Evolutionary conservation across 805 yeast species (phyloP).

Genomic region (Schwanniomyces pseudopolymorphus): DNA sequence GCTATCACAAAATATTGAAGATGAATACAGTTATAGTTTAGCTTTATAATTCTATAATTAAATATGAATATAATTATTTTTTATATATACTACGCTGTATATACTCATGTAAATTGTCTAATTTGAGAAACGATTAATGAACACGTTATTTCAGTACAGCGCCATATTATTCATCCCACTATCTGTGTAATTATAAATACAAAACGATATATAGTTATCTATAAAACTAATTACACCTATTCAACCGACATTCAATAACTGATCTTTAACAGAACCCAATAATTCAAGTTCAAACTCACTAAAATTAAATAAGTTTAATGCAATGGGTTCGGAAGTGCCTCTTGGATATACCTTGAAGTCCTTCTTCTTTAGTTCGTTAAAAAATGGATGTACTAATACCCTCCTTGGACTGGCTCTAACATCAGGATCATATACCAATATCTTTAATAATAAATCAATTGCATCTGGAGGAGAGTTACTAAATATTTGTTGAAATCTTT

Average conservation of each 20-base stretch:
- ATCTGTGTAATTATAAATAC: background rate
- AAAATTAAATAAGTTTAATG: constrained; percentile 62
- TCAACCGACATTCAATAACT: constrained; percentile 16
- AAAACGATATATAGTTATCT: background rate
- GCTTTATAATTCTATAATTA: constrained; percentile 49
- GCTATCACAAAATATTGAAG: constrained; percentile 95
- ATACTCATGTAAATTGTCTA: too few species aligned
- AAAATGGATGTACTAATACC: constrained; percentile 85
- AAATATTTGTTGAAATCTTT: constrained; percentile 50
- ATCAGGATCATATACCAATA: constrained; percentile 89
- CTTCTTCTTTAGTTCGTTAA: constrained; percentile 73
- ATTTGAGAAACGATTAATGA: too few species aligned
- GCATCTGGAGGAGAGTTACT: constrained; percentile 80
- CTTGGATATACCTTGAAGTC: constrained; percentile 56
- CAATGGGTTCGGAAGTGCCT: constrained; percentile 41
- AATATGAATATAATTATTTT: too few species aligned
- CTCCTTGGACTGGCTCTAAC: constrained; percentile 75
- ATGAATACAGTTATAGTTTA: constrained; percentile 90
- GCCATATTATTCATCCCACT: background rate
- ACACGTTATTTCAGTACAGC: too few species aligned
- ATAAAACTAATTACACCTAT: background rate
- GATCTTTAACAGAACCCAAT: constrained; percentile 37
- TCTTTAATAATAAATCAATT: constrained; percentile 74
- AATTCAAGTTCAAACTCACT: constrained; percentile 65
- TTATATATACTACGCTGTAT: too few species aligned